These are phyloP conservation scores for Pachysandra terminalis DNA, from an alignment of 164 flowering plant species.

Conservation along the genomic window DNA sequence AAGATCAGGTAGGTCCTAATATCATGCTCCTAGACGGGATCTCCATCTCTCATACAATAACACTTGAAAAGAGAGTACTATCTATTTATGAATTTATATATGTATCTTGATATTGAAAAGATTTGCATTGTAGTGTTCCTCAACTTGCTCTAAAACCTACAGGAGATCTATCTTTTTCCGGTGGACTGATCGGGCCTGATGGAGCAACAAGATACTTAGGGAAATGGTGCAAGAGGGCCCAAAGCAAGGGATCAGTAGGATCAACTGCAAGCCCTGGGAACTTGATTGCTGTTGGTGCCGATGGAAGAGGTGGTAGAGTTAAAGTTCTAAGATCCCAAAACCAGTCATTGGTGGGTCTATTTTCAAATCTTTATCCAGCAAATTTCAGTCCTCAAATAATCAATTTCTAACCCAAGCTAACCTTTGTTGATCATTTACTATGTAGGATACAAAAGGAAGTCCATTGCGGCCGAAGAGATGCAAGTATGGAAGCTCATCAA, in stretches of 20 bases:
- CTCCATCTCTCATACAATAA: too few species aligned
- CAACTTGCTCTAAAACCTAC: conserved; percentile 10
- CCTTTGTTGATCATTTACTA: conserved; percentile 1
- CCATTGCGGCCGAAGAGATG: conserved; percentile 40
- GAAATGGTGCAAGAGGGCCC: conserved; percentile 87
- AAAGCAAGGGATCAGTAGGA: conserved; percentile 30
- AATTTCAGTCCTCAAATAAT: not conserved
- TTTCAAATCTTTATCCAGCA: conserved; percentile 1
- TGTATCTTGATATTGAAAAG: not conserved
- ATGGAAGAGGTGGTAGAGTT: conserved; percentile 89
- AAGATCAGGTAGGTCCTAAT: not conserved
- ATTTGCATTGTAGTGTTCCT: not conserved
- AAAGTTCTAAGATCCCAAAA: conserved; percentile 64
- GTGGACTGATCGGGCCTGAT: conserved; percentile 79
- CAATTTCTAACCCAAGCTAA: not conserved
- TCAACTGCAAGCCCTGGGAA: conserved; percentile 30
- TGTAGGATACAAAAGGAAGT: conserved; percentile 44
- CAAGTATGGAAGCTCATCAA: conserved; percentile 48
- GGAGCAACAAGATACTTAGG: conserved; percentile 71
- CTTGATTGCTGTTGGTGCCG: conserved; percentile 82
- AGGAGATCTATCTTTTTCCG: conserved; percentile 63
- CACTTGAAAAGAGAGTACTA: not conserved
- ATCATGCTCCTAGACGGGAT: not conserved
- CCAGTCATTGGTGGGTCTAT: conserved; percentile 43
- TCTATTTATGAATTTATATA: not conserved